A percentile compares a stretch with the other conserved stretches of the same genome.
Evolutionary conservation across 1,284 basidiomycete genomes (phyloP).

Genomic region (Moesziomyces sp.): DNA sequence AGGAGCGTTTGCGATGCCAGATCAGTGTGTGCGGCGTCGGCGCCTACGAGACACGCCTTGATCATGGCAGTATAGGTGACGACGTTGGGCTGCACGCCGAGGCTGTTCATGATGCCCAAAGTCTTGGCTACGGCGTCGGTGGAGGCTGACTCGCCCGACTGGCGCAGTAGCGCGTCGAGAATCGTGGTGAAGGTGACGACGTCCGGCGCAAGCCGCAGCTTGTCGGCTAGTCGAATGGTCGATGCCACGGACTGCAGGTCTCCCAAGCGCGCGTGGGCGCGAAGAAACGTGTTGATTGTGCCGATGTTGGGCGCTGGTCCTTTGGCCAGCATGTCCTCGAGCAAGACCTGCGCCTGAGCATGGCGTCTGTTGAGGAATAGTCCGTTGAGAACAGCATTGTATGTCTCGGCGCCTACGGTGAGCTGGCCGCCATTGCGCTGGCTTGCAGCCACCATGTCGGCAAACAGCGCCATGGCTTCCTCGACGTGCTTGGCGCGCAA

Average conservation of each 20-base stretch:
- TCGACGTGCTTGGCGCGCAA: conserved; percentile 32
- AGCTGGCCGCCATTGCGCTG: conserved; percentile 16
- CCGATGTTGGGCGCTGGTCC: conserved; percentile 52
- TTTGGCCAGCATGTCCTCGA: conserved; percentile 47
- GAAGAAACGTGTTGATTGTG: conserved; percentile 59
- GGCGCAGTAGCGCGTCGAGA: conserved; percentile 56
- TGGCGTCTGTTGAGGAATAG: conserved; percentile 28
- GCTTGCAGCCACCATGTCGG: conserved; percentile 26
- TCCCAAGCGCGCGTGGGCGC: conserved; percentile 41
- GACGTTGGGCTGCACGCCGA: conserved; percentile 51
- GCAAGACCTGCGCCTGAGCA: conserved; percentile 31
- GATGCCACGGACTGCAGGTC: conserved; percentile 39
- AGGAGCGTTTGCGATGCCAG: conserved; percentile 19
- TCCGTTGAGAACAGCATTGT: conserved; percentile 56
- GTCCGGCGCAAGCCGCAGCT: conserved; percentile 47
- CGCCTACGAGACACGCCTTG: conserved; percentile 53
- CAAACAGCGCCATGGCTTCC: conserved; percentile 47
- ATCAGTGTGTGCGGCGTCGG: conserved; percentile 31
- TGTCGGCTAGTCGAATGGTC: conserved; percentile 39
- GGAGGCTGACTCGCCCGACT: conserved; percentile 32
- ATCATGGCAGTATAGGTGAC: conserved; percentile 62
- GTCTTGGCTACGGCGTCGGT: conserved; percentile 38
- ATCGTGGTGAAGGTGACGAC: conserved; percentile 61
- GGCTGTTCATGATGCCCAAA: conserved; percentile 49
- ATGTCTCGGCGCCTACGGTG: conserved; percentile 47